phyloP scores from a whole-genome alignment of 2,329 filamentous ascomycete species.

The Monosporascus sp. region DNA sequence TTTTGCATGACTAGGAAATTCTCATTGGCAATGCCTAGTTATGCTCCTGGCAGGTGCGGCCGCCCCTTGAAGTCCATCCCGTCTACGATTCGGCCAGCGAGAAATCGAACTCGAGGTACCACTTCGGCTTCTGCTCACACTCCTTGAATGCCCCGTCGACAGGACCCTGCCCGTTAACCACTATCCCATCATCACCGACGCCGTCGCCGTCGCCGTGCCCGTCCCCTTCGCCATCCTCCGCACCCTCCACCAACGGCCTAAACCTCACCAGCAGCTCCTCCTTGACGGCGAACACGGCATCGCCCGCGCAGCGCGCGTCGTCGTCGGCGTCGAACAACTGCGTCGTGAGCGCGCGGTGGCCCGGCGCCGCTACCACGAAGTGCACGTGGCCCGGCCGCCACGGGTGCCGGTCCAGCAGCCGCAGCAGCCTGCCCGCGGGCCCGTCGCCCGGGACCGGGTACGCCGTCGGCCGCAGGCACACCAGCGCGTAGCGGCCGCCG shows the following conservation, averaged over 20 bases:
- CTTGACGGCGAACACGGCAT: slow-evolving; percentile 52
- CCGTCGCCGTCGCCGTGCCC: slow-evolving; percentile 29
- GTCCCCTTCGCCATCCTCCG: slow-evolving; percentile 17
- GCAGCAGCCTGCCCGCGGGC: slow-evolving; percentile 47
- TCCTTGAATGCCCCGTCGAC: slow-evolving; percentile 37
- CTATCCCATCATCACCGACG: slow-evolving; percentile 3
- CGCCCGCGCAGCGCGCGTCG: slow-evolving; percentile 53
- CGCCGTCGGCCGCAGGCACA: slow-evolving; percentile 55
- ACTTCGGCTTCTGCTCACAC: slow-evolving; percentile 44
- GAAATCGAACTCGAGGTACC: slow-evolving; percentile 60
- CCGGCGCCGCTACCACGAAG: slow-evolving; percentile 41
- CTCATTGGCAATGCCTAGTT: no score
- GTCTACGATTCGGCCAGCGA: slow-evolving; percentile 29
- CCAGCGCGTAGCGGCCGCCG: slow-evolving; percentile 58
- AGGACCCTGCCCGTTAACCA: slow-evolving; percentile 24
- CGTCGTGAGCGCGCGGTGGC: slow-evolving; percentile 51
- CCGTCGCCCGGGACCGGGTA: slow-evolving; percentile 48
- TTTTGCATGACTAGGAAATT: no score
- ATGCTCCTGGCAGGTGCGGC: background rate
- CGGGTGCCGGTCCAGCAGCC: slow-evolving; percentile 49
- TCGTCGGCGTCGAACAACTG: slow-evolving; percentile 69
- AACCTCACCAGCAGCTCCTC: slow-evolving; percentile 42
- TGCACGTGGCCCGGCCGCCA: slow-evolving; percentile 57
- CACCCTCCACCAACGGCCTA: slow-evolving; percentile 18
- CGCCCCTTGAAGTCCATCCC: background rate